A percentile compares a stretch with the other conserved stretches of the same genome.
These are phyloP conservation scores for Verticillium nubilum DNA, from an alignment of 2,329 filamentous ascomycete species.

Conservation along the genomic window DNA sequence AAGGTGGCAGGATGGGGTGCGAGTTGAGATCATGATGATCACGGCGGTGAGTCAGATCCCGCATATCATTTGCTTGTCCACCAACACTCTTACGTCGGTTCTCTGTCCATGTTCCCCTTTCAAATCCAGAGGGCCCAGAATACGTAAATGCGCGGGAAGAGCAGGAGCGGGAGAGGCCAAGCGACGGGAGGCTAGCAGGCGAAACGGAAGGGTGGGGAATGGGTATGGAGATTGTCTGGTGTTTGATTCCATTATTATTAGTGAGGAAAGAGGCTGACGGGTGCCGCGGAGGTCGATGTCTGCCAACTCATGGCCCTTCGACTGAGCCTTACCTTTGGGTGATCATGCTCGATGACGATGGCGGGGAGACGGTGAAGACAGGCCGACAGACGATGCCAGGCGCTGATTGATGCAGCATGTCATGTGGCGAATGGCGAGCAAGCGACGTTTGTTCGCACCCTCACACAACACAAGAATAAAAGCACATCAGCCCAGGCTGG, in stretches of 20 bases:
- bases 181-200: not conserved
- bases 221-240: not conserved
- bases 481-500: not conserved
- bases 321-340: not conserved
- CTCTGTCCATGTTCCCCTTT: no score
- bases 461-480: not conserved
- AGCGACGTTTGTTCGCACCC: not conserved
- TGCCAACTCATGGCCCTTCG: not conserved
- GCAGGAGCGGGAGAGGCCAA: not conserved
- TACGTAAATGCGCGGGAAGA: not conserved
- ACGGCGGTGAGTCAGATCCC: not conserved
- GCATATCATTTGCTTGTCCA: not conserved
- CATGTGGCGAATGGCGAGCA: not conserved
- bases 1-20: not conserved
- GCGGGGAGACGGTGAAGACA: not conserved
- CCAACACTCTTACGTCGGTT: no score
- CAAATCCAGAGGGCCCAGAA: no score
- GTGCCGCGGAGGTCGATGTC: not conserved
- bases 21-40: not conserved
- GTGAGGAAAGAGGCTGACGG: not conserved
- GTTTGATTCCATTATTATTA: not conserved
- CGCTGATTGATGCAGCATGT: not conserved
- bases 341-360: not conserved
- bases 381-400: not conserved
- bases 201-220: not conserved